phyloP scores from a whole-genome alignment of 768 basidiomycete genomes.

The Mycena olivaceomarginata region DNA sequence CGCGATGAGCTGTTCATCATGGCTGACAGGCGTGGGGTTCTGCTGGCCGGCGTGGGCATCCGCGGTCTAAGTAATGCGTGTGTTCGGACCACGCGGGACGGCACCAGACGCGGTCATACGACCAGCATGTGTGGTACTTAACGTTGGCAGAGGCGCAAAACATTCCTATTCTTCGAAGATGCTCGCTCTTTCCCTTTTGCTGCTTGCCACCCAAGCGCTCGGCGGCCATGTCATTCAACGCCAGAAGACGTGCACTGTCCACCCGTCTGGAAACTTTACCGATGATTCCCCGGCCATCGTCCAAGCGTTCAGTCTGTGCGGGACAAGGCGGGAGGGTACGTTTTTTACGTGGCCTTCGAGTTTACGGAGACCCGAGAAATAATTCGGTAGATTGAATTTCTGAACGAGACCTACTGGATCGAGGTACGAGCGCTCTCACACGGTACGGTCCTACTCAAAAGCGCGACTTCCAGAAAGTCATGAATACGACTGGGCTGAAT shows the following conservation, averaged over 20 bases:
- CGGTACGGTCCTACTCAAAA: no score
- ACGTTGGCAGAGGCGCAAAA: not conserved
- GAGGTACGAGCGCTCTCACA: conserved; percentile 23
- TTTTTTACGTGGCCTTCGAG: not conserved
- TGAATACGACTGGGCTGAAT: conserved; percentile 57
- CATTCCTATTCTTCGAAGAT: conserved; percentile 8
- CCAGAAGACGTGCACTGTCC: conserved; percentile 43
- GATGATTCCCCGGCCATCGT: conserved; percentile 51
- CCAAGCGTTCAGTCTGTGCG: conserved; percentile 44
- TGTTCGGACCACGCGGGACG: no score
- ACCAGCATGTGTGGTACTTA: conserved; percentile 8
- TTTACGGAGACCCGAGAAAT: conserved; percentile 2
- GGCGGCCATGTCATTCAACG: conserved; percentile 25
- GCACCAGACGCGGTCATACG: conserved; percentile 6
- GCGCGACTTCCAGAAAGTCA: conserved; percentile 39
- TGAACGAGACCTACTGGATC: conserved; percentile 58
- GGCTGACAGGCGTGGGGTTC: not conserved
- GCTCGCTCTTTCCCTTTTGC: conserved; percentile 15
- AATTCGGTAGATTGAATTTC: conserved; percentile 48
- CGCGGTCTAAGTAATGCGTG: no score
- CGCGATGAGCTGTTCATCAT: no score
- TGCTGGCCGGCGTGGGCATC: no score
- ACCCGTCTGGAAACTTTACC: conserved; percentile 44
- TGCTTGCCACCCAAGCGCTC: conserved; percentile 1
- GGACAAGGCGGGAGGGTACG: conserved; percentile 28